phyloP scores from a whole-genome alignment of 441 rosid species.

The Aquilaria agallochum region DNA sequence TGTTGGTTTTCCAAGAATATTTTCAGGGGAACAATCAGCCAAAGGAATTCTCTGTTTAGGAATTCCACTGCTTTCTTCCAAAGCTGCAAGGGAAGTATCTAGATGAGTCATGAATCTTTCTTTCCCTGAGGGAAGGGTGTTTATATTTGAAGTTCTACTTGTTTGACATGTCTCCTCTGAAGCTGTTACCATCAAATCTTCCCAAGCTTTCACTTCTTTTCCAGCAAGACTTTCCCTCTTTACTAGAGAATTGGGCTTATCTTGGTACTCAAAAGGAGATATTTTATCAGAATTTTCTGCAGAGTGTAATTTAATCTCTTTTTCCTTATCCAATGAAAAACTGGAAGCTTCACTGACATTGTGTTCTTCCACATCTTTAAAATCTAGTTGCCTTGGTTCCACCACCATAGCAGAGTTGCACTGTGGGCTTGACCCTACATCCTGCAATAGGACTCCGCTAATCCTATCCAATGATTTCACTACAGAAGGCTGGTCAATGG shows the following conservation, averaged over 20 bases:
- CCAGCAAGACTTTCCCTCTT: conserved; percentile 17
- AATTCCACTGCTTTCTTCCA: conserved; percentile 16
- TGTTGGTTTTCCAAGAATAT: conserved; percentile 5
- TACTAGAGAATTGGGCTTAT: conserved; percentile 17
- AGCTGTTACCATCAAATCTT: conserved; percentile 28
- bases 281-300: conserved; percentile 22
- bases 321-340: conserved; percentile 20
- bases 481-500: conserved; percentile 6
- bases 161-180: conserved; percentile 20
- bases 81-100: conserved; percentile 7
- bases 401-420: conserved; percentile 26
- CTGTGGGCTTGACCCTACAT: conserved; percentile 21
- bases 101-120: conserved; percentile 14
- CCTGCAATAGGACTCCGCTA: conserved; percentile 19
- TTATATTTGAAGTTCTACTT: conserved; percentile 21
- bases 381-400: conserved; percentile 44
- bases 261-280: conserved; percentile 24
- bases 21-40: conserved; percentile 16
- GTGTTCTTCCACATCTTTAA: conserved; percentile 37
- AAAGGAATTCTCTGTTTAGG: conserved; percentile 6
- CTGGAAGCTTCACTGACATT: conserved; percentile 23
- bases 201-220: conserved; percentile 21
- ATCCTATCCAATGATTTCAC: conserved; percentile 8
- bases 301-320: conserved; percentile 20
- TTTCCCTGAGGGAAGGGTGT: conserved; percentile 9